Conservation (phyloP, 2,329 filamentous ascomycete species). For the Fusarium hostae region DNA sequence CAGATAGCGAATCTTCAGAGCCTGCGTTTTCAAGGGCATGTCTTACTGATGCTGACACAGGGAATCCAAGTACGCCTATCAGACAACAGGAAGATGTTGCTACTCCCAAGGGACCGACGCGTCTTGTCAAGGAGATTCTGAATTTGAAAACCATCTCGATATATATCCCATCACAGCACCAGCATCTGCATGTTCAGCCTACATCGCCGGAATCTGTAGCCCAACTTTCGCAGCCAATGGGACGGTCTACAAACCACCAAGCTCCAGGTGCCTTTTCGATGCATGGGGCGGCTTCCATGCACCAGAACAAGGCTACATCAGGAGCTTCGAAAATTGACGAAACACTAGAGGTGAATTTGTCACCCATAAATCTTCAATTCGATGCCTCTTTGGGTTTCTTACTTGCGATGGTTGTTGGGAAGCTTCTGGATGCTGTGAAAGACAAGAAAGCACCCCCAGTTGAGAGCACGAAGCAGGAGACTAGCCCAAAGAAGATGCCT, state of each 20-base stretch:
- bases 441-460: slow-evolving; percentile 22
- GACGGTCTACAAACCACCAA: slow-evolving; percentile 59
- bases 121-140: slow-evolving; percentile 67
- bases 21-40: slow-evolving; percentile 45
- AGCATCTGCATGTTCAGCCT: slow-evolving; percentile 54
- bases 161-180: slow-evolving; percentile 63
- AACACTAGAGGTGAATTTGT: slow-evolving; percentile 61
- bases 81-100: slow-evolving; percentile 54
- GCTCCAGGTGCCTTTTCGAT: slow-evolving; percentile 72
- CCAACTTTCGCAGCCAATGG: slow-evolving; percentile 48
- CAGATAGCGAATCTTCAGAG: slow-evolving; percentile 45
- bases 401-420: slow-evolving; percentile 61
- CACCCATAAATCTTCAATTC: slow-evolving; percentile 63
- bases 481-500: slow-evolving; percentile 38
- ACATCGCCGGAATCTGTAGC: slow-evolving; percentile 44
- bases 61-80: slow-evolving; percentile 11
- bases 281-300: slow-evolving; percentile 41
- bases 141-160: slow-evolving; percentile 62
- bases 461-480: slow-evolving; percentile 21
- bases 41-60: slow-evolving; percentile 29
- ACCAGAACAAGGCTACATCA: slow-evolving; percentile 3
- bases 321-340: slow-evolving; percentile 27
- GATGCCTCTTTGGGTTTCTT: slow-evolving; percentile 68
- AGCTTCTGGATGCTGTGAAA: slow-evolving; percentile 60
- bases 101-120: slow-evolving; percentile 64